Conservation (phyloP, 1,139 yeast genomes). For the Hanseniaspora sp. region DNA sequence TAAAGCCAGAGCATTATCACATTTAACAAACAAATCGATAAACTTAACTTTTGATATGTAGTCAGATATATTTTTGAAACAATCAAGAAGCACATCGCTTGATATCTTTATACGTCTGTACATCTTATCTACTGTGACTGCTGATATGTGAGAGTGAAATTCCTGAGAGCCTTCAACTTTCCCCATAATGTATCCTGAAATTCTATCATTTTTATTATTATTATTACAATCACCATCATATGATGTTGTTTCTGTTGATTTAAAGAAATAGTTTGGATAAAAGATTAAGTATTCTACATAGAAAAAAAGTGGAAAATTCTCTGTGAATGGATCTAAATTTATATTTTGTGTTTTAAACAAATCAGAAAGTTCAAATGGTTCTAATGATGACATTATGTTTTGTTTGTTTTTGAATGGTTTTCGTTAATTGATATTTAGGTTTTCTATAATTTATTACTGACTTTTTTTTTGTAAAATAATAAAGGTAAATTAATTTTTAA, state of each 20-base stretch:
- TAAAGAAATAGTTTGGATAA: slow-evolving; percentile 88
- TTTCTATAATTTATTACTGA: too few relatives aligned
- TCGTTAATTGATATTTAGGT: too few relatives aligned
- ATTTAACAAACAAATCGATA: slow-evolving; percentile 82
- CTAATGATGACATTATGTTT: slow-evolving; percentile 32
- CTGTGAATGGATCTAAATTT: slow-evolving; percentile 80
- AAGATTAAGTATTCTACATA: slow-evolving; percentile 69
- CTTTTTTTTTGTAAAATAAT: too few relatives aligned
- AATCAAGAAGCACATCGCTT: slow-evolving; percentile 65
- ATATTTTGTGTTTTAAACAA: slow-evolving; percentile 60
- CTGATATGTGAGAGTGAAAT: slow-evolving; percentile 96
- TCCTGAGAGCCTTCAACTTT: slow-evolving; percentile 83
- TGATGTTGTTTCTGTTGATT: slow-evolving; percentile 40
- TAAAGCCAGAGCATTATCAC: slow-evolving; percentile 69
- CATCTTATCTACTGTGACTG: slow-evolving; percentile 77
- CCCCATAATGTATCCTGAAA: slow-evolving; percentile 85
- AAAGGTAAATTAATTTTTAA: too few relatives aligned
- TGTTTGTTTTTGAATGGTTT: slow-evolving; percentile 41
- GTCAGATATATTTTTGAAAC: slow-evolving; percentile 60
- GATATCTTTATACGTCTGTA: slow-evolving; percentile 63
- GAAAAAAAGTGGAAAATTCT: slow-evolving; percentile 74
- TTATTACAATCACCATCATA: slow-evolving; percentile 19
- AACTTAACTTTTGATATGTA: slow-evolving; percentile 65
- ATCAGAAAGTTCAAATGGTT: slow-evolving; percentile 79
- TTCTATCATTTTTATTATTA: slow-evolving; percentile 20